Evolutionary conservation across 2,329 filamentous ascomycete species (phyloP), one percentile per base, ranked within the genome.

Genomic region (Colletotrichum horii): DNA sequence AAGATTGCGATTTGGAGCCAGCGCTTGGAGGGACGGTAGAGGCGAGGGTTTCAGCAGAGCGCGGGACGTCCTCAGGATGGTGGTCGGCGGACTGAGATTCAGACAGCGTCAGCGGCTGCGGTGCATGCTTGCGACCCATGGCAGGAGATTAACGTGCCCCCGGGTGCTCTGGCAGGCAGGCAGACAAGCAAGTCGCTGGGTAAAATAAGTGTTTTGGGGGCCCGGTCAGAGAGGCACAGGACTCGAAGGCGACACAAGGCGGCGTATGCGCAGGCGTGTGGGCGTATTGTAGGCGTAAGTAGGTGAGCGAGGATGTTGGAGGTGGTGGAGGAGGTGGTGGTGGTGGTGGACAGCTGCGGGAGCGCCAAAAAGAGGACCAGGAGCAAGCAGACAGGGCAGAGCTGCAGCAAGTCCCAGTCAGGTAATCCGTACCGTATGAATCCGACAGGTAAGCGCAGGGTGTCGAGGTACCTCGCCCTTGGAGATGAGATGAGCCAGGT

Each of bases 41-140:
- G 79, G 76, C 78, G 74, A 79, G 79, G 76, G 79, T 81, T 82
- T 82, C 83, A 81, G 80, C 77, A 78, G 78, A 79, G 66, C 78
- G 78, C 78, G 80, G 67, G 78, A 81, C 80, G 75, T 80, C 71
- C 70, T 71, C 79, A 75, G 77, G 76, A 77, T 76, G 78, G 78
- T 83, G 82, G 79, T 81, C 77, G 79, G 80, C 79, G 77, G 80
- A 82, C 78, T 83, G 79, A 77, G 80, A 77, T 72, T 86, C 86
- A 80, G 86, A 85, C 83, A 91, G 86, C 82, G 87, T 84, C 84
- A 91, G 87, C 84, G 90, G 89, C 86, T 91, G 88, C 79, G 89
- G 90, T 84, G 87, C 89, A 81, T 88, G 84, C 84, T 91, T 92
- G 83, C 90, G 90, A 85, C 87, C 89, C 90, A 91, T 91, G 64